phyloP scores from a whole-genome alignment of 495 filamentous ascomycete genomes.

The Friedmanniomyces simplex region DNA sequence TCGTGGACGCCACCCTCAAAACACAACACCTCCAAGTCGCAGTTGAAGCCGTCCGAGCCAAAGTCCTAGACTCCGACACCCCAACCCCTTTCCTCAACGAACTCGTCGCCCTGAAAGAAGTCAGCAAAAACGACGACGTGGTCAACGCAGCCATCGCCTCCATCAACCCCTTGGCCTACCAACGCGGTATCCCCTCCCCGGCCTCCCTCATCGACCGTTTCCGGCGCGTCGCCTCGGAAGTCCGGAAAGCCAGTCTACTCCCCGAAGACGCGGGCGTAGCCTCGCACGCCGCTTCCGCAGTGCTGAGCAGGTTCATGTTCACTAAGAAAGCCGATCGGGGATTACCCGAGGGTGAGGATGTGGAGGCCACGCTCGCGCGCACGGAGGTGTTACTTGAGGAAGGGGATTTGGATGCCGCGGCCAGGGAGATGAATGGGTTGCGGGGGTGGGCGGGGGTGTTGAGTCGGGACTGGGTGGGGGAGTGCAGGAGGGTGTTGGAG shows the following conservation, averaged over 20 bases:
- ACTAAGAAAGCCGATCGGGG: conserved; percentile 60
- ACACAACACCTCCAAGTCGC: conserved; percentile 94
- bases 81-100: conserved; percentile 75
- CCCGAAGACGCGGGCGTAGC: conserved; percentile 91
- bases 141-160: conserved; percentile 88
- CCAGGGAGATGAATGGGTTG: conserved; percentile 87
- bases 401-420: conserved; percentile 80
- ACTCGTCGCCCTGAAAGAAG: conserved; percentile 86
- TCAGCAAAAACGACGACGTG: conserved; percentile 69
- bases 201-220: conserved; percentile 88
- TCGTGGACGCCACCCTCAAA: conserved; percentile 78
- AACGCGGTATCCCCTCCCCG: conserved; percentile 73
- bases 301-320: conserved; percentile 87
- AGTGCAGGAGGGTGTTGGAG: conserved; percentile 80
- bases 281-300: conserved; percentile 76
- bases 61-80: conserved; percentile 22
- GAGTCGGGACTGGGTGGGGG: conserved; percentile 82
- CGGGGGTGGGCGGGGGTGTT: conserved; percentile 89
- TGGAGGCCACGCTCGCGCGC: conserved; percentile 82
- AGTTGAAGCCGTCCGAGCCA: conserved; percentile 79
- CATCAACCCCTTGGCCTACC: conserved; percentile 89
- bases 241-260: conserved; percentile 82
- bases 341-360: conserved; percentile 77
- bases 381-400: conserved; percentile 84
- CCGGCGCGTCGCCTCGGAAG: conserved; percentile 84